phyloP scores from a whole-genome alignment of 139 green algal species.

The Picochlorum sp. region DNA sequence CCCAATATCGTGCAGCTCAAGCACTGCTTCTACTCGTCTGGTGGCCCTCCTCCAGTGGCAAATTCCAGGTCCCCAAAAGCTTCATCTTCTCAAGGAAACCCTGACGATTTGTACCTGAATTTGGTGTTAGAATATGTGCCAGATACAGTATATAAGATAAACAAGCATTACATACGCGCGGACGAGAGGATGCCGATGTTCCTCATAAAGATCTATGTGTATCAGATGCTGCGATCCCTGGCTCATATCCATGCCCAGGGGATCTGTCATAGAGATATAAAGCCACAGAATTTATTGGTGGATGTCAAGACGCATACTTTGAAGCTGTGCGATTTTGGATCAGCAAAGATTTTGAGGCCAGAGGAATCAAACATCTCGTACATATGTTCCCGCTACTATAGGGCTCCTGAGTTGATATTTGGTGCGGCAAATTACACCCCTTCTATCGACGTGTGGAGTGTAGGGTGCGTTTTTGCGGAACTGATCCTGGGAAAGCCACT shows the following conservation, averaged over 20 bases:
- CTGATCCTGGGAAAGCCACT: constrained; percentile 88
- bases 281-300: constrained; percentile 93
- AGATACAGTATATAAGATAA: constrained; percentile 94
- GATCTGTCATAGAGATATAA: constrained; percentile 93
- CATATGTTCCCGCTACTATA: constrained; percentile 96
- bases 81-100: neutral
- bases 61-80: constrained; percentile 7
- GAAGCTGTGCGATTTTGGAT: constrained; percentile 98
- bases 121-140: constrained; percentile 98
- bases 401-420: constrained; percentile 98
- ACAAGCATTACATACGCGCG: constrained; percentile 92
- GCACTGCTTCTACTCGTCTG: constrained; percentile 92
- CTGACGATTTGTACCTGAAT: constrained; percentile 89
- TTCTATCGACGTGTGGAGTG: constrained; percentile 94
- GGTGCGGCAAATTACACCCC: constrained; percentile 96
- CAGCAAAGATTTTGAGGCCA: constrained; percentile 84
- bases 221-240: constrained; percentile 80
- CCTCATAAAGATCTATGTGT: constrained; percentile 93
- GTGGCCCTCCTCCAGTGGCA: neutral
- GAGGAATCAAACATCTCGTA: constrained; percentile 99
- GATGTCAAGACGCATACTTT: constrained; percentile 86
- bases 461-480: constrained; percentile 97
- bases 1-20: constrained; percentile 94
- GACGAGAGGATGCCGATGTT: constrained; percentile 87
- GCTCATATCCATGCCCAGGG: constrained; percentile 71